A percentile compares a stretch with the other conserved stretches of the same genome.
These are phyloP conservation scores for Lathyrus sativus DNA, from an alignment of 306 rosid species.

Conservation along the genomic window DNA sequence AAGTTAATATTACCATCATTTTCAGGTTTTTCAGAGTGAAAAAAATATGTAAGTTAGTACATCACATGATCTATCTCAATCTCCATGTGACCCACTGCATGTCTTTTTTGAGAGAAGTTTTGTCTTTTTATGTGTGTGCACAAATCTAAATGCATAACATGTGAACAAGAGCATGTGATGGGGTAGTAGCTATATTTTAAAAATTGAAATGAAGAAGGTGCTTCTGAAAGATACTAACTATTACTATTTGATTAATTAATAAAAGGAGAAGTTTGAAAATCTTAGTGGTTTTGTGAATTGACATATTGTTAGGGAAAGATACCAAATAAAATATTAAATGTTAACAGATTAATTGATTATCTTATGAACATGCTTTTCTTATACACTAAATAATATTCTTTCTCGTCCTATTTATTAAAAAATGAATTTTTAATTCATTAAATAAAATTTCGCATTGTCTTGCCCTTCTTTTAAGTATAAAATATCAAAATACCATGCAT, in stretches of 20 bases:
- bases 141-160: constrained; percentile 62
- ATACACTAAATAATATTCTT: no score
- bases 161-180: constrained; percentile 45
- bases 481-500: no score
- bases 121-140: constrained; percentile 53
- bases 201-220: constrained; percentile 19
- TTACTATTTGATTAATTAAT: constrained; percentile 35
- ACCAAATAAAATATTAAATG: no score
- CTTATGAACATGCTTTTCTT: no score
- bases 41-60: constrained; percentile 31
- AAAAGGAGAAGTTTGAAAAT: constrained; percentile 39
- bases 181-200: constrained; percentile 32
- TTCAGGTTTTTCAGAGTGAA: constrained; percentile 46
- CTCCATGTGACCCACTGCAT: constrained; percentile 62
- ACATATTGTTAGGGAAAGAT: no score
- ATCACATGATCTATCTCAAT: constrained; percentile 58
- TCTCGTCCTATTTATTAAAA: no score
- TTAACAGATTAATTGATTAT: no score
- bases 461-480: no score
- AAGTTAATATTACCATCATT: constrained; percentile 45
- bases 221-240: constrained; percentile 31
- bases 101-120: constrained; percentile 41
- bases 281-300: constrained; percentile 7
- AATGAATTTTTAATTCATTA: no score
- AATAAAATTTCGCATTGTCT: no score